Percentiles rank a stretch among this genome's conserved stretches.
phyloP scores from a whole-genome alignment of 2,329 filamentous ascomycete genomes.

The Dothiorella sarmentorum region DNA sequence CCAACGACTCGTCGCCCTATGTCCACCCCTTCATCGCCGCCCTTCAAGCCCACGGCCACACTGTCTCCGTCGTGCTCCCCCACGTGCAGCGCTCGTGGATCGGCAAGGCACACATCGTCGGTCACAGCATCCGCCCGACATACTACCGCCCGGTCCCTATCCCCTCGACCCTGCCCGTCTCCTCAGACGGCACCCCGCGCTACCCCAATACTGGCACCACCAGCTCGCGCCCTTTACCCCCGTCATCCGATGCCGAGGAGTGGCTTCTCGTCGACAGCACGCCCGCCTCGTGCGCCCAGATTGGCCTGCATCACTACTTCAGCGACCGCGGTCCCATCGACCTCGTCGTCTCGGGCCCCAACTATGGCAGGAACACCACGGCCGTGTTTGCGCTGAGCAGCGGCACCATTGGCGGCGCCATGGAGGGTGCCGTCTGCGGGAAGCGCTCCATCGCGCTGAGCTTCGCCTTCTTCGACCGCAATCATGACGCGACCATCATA shows the following conservation, averaged over 20 bases:
- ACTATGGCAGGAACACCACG: conserved; percentile 51
- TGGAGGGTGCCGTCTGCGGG: conserved; percentile 49
- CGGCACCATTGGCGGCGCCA: conserved; percentile 49
- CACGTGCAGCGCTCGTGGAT: conserved; percentile 96
- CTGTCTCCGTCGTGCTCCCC: conserved; percentile 87
- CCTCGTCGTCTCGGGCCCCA: conserved; percentile 49
- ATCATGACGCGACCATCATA: conserved; percentile 80
- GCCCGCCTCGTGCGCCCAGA: conserved; percentile 49
- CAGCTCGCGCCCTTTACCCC: conserved; percentile 31
- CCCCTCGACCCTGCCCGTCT: conserved; percentile 15
- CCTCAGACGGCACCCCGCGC: conserved; percentile 27
- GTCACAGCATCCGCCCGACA: conserved; percentile 75
- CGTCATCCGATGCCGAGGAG: conserved; percentile 37
- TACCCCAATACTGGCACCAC: conserved; percentile 38
- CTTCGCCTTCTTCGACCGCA: conserved; percentile 83
- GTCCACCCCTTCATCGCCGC: conserved; percentile 46
- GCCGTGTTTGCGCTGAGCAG: conserved; percentile 49
- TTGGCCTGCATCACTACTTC: conserved; percentile 49
- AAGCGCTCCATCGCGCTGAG: conserved; percentile 70
- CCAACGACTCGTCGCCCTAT: conserved; percentile 48
- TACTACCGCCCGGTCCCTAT: conserved; percentile 73
- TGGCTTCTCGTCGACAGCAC: conserved; percentile 52
- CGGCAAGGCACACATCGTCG: conserved; percentile 94
- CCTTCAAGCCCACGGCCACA: conserved; percentile 65
- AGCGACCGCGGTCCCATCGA: conserved; percentile 43